phyloP scores from a whole-genome alignment of 2,329 filamentous ascomycete genomes.

The Pseudocercospora fijiensis region DNA sequence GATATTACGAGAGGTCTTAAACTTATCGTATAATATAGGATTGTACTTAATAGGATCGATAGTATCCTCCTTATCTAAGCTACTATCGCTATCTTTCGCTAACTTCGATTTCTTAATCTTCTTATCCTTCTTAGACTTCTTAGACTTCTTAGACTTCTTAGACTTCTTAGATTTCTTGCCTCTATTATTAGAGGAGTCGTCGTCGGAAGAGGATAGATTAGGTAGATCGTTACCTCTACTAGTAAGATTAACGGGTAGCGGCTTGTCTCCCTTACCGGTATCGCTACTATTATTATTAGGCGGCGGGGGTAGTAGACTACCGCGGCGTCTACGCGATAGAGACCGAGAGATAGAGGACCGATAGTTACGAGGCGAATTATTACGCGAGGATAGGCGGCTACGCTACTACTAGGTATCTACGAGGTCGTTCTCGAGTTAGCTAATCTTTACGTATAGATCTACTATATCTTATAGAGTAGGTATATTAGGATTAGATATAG shows the following conservation, averaged over 20 bases:
- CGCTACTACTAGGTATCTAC: not conserved
- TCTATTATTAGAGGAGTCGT: not conserved
- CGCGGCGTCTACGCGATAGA: too few relatives aligned
- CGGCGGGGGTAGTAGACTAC: not conserved
- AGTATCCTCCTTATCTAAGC: not conserved
- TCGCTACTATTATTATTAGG: not conserved
- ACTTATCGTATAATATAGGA: not conserved
- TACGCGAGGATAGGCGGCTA: too few relatives aligned
- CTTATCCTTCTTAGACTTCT: too few relatives aligned
- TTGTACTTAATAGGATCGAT: not conserved
- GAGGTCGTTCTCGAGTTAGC: too few relatives aligned
- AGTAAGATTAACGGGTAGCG: not conserved
- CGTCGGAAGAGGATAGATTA: not conserved
- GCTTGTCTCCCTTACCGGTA: not conserved
- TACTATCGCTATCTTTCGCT: not conserved
- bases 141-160: too few relatives aligned
- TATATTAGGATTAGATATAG: not conserved
- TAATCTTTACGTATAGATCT: not conserved
- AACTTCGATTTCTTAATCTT: not conserved
- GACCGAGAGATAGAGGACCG: too few relatives aligned
- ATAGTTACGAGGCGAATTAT: too few relatives aligned
- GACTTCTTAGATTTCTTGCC: not conserved
- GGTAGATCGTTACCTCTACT: not conserved
- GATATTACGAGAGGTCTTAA: not conserved
- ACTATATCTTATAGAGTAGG: not conserved